Evolutionary conservation across 2,329 filamentous ascomycete genomes (phyloP).

Genomic region (Colletotrichum sp.): DNA sequence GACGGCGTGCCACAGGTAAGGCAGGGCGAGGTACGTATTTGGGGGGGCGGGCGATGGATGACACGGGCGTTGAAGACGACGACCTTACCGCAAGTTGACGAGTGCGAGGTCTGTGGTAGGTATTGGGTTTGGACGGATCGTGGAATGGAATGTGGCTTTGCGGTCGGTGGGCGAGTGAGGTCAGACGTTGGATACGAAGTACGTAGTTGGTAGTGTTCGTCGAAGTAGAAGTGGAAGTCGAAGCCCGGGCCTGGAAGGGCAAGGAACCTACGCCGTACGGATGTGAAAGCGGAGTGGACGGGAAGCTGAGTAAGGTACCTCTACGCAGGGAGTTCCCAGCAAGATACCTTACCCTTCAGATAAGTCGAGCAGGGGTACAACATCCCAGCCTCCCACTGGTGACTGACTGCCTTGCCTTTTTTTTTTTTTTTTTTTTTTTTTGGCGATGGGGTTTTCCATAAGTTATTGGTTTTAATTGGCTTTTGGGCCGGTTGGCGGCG

Average conservation of each 20-base stretch:
- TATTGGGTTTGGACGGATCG: background rate
- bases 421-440: background rate
- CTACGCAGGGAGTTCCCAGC: background rate
- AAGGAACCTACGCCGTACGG: background rate
- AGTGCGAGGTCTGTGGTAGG: background rate
- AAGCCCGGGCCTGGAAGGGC: background rate
- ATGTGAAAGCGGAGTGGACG: background rate
- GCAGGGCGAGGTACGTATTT: background rate
- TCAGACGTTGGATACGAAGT: background rate
- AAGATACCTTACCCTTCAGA: background rate
- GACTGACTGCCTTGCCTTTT: too few species aligned
- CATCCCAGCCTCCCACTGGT: background rate
- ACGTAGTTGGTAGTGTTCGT: background rate
- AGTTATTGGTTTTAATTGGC: too few species aligned
- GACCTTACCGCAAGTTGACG: background rate
- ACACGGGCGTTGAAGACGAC: background rate
- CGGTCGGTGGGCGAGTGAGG: background rate
- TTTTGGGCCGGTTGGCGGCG: too few species aligned
- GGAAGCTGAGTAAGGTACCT: background rate
- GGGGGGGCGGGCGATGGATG: too few species aligned
- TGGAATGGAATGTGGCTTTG: background rate
- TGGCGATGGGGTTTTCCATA: too few species aligned
- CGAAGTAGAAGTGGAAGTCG: too few species aligned
- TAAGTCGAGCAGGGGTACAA: too few species aligned
- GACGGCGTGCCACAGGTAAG: background rate